phyloP scores from a whole-genome alignment of 1,139 yeast genomes.

The Candida dubliniensis region DNA sequence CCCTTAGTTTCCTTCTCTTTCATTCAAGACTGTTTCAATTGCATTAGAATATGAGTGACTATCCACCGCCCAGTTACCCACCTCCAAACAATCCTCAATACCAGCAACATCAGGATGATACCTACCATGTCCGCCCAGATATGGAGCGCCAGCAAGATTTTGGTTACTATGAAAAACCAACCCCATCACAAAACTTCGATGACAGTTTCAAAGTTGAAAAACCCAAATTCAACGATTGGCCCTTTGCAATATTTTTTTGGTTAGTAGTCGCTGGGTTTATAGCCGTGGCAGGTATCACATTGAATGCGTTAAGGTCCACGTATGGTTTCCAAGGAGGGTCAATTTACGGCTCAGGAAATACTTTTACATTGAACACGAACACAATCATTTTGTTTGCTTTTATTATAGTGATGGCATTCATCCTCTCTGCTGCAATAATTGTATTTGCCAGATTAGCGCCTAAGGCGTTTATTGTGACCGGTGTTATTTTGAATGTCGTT shows the following conservation, averaged over 20 bases:
- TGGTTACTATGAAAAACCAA: conserved; percentile 32
- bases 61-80: conserved; percentile 11
- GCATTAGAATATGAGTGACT: not conserved
- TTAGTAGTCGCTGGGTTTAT: conserved; percentile 66
- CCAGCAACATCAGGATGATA: conserved; percentile 10
- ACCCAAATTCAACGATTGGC: conserved; percentile 72
- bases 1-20: too few species aligned
- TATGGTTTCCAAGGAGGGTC: conserved; percentile 62
- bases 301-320: conserved; percentile 60
- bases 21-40: too few species aligned
- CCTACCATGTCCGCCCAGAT: conserved; percentile 21
- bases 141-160: conserved; percentile 27
- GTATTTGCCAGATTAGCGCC: conserved; percentile 66
- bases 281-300: conserved; percentile 67
- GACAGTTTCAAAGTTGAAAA: conserved; percentile 66
- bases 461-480: conserved; percentile 63
- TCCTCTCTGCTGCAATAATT: conserved; percentile 57
- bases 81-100: conserved; percentile 6
- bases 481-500: conserved; percentile 65
- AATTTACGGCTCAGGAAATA: conserved; percentile 53
- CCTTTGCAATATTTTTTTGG: conserved; percentile 64
- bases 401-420: conserved; percentile 60
- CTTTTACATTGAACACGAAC: conserved; percentile 69
- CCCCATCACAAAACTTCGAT: conserved; percentile 47
- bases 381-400: conserved; percentile 72